Conservation (phyloP, 2,329 filamentous ascomycete genomes). For the Exutisphaerella laricina region DNA sequence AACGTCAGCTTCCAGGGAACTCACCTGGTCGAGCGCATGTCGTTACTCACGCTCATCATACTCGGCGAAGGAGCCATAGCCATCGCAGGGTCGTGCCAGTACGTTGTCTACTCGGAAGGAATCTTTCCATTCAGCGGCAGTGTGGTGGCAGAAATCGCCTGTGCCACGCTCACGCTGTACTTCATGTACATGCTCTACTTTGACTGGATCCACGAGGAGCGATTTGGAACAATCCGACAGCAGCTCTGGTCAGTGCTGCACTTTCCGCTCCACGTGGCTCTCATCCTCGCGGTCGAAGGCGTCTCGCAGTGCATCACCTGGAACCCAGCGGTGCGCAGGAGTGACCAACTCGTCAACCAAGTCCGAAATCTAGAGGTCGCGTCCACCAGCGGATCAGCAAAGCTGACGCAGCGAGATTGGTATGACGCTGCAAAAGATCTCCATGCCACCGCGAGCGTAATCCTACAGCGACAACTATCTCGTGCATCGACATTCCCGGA, state of each 20-base stretch:
- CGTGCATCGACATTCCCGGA: conserved; percentile 2
- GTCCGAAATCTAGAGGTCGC: background rate
- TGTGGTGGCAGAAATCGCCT: conserved; percentile 32
- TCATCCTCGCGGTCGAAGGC: conserved; percentile 19
- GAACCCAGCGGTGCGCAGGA: conserved; percentile 20
- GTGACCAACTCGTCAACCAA: conserved; percentile 4
- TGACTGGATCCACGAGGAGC: conserved; percentile 20
- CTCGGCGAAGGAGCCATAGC: conserved; percentile 38
- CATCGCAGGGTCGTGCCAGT: conserved; percentile 32
- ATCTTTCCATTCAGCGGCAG: conserved; percentile 17
- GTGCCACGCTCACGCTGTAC: conserved; percentile 32
- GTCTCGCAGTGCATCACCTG: conserved; percentile 33
- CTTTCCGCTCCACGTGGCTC: conserved; percentile 24
- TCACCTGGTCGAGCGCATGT: conserved; percentile 36
- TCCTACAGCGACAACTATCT: conserved; percentile 4
- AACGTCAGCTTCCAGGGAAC: conserved; percentile 37
- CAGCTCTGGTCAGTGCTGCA: conserved; percentile 26
- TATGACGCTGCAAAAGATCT: conserved; percentile 1
- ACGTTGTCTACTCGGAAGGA: conserved; percentile 29
- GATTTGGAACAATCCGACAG: conserved; percentile 23
- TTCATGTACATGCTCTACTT: conserved; percentile 28
- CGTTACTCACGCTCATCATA: conserved; percentile 37
- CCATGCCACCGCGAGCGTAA: conserved; percentile 6
- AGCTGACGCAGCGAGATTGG: conserved; percentile 4
- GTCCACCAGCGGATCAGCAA: background rate